A percentile compares a stretch with the other conserved stretches of the same genome.
Evolutionary conservation across 148 eudicot genomes (phyloP).

Genomic region (Rheum nobile): DNA sequence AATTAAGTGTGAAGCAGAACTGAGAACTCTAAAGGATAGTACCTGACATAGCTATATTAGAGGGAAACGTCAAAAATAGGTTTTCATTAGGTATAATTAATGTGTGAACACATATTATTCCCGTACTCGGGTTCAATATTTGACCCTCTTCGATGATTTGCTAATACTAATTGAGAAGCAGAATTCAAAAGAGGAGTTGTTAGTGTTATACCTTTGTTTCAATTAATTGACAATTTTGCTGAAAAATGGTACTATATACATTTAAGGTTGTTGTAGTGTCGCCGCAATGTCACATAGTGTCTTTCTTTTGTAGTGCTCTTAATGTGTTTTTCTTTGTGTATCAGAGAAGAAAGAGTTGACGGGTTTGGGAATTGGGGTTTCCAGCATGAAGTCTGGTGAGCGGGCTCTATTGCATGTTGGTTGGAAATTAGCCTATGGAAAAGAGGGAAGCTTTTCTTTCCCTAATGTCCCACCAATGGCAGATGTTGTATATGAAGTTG

Average conservation of each 20-base stretch:
- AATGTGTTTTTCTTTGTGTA: constrained; percentile 9
- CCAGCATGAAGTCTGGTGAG: constrained; percentile 86
- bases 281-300: background rate
- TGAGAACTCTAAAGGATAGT: no score
- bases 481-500: constrained; percentile 85
- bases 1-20: background rate
- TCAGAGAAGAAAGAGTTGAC: constrained; percentile 90
- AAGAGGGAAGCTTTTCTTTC: constrained; percentile 94
- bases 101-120: background rate
- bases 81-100: background rate
- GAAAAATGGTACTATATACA: background rate
- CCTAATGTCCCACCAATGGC: constrained; percentile 98
- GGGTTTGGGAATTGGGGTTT: constrained; percentile 73
- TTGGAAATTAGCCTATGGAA: constrained; percentile 86
- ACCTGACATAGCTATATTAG: background rate
- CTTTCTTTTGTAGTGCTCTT: background rate
- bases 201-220: background rate
- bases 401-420: constrained; percentile 82
- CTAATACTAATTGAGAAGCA: background rate
- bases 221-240: background rate
- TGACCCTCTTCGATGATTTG: background rate
- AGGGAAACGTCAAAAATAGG: background rate
- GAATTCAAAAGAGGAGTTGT: background rate
- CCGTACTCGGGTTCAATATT: background rate
- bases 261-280: background rate